Percentiles rank a stretch among this genome's conserved stretches.
phyloP scores from a whole-genome alignment of 371 early-diverging fungal species.

The Fennellomyces sp. region DNA sequence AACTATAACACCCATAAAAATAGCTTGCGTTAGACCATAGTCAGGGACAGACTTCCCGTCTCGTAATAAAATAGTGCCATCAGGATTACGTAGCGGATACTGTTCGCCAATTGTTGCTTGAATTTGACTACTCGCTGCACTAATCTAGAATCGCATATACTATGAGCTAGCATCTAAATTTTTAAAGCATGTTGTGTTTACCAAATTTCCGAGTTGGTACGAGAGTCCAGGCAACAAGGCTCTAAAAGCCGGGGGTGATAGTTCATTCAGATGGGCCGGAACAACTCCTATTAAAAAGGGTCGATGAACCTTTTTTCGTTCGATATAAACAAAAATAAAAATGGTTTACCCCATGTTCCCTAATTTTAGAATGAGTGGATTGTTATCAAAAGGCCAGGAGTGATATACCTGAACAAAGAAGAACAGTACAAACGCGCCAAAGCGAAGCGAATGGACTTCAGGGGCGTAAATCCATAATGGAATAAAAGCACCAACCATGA shows the following conservation, averaged over 20 bases:
- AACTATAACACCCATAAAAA: constrained; percentile 62
- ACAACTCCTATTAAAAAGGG: constrained; percentile 37
- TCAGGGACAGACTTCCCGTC: constrained; percentile 55
- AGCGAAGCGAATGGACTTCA: constrained; percentile 42
- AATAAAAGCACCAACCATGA: constrained; percentile 63
- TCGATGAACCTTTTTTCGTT: neutral
- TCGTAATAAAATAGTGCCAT: constrained; percentile 33
- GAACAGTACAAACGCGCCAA: constrained; percentile 65
- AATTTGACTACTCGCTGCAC: constrained; percentile 70
- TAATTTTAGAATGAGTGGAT: no score
- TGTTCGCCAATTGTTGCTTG: constrained; percentile 67
- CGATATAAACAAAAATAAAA: no score
- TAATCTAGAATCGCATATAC: constrained; percentile 34
- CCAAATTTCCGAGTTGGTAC: constrained; percentile 76
- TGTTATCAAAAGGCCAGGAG: no score
- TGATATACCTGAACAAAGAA: constrained; percentile 63
- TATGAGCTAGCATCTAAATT: no score
- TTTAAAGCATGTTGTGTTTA: no score
- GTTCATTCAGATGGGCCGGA: constrained; percentile 71
- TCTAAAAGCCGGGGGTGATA: constrained; percentile 67
- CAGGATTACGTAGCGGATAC: constrained; percentile 32
- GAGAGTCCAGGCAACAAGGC: constrained; percentile 66
- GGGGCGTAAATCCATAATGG: constrained; percentile 69
- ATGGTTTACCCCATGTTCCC: no score
- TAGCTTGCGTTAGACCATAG: constrained; percentile 67